Base-by-base conservation (phyloP, 768 basidiomycete genomes). In the Phaeotremella skinneri region DNA sequence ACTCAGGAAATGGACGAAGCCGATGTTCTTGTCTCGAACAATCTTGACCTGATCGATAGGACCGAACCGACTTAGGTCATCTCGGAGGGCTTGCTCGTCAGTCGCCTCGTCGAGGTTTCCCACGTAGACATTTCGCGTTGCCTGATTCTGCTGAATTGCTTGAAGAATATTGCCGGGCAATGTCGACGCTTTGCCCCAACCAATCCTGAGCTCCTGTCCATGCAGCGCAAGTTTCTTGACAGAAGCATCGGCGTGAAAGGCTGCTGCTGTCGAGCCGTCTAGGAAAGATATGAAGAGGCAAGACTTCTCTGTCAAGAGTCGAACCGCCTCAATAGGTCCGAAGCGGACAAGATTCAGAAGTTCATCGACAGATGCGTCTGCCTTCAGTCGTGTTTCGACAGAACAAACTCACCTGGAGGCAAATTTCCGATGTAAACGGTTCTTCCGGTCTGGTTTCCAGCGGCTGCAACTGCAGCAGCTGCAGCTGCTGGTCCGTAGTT, bases 11-110 rank as follows among this genome's bases (percentile, higher is more conserved):
- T 99, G 96, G 20, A 99, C 92, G 76, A 99, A 99, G 2, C 93
- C 96, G 58, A 98, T 98, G 72, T 96, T 96, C 83, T 97, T 97
- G 81, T 99, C 96, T 61, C 94, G 81, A 52, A 98, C 96, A 73
- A 99, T 97, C 84, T 99, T 99, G 76, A 99, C 93, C 76, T 98
- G 94, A 79, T 99, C 96, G 69, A 99, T 97, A 27, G 94, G 81
- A 21, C 96, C 96, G 72, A 94, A 99, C 42, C 88, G 83, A 69
- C 87, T 87, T 23, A 98, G 81, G 73, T 97, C 92, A 62, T 98
- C 92, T 31, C 94, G 80, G 30, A 99, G 80, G 79, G 85, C 85
- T 78, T 93, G 89, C 80, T 98, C 96, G 0, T 90, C 94, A 81
- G 86, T 85, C 51, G 80, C 81, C 78, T 93, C 90, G 41, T 94